phyloP scores from a whole-genome alignment of 257 asterid species.

The Petunia secreta region DNA sequence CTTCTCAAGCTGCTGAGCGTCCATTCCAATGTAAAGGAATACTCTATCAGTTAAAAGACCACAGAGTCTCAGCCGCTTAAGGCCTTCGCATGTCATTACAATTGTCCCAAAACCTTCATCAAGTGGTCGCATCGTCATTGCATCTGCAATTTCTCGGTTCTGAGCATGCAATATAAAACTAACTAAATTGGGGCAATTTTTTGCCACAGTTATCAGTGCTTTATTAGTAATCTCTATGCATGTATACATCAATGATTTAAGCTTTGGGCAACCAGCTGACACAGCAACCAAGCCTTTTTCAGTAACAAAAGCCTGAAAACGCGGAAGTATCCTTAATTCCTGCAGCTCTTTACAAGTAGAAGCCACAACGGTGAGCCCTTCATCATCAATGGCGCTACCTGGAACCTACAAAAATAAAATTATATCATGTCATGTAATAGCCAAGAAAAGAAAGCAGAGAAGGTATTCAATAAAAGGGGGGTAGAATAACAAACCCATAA shows the following conservation, averaged over 20 bases:
- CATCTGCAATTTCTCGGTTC: constrained; percentile 68
- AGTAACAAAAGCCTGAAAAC: constrained; percentile 61
- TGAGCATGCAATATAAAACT: constrained; percentile 70
- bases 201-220: constrained; percentile 55
- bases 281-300: constrained; percentile 77
- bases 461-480: not conserved
- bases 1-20: constrained; percentile 86
- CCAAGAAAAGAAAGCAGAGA: not conserved
- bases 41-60: constrained; percentile 74
- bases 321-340: constrained; percentile 73
- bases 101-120: constrained; percentile 91
- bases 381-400: constrained; percentile 63
- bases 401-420: constrained; percentile 48
- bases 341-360: constrained; percentile 51
- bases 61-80: constrained; percentile 71
- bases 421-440: not conserved
- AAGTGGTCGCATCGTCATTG: constrained; percentile 67
- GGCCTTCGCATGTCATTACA: constrained; percentile 76
- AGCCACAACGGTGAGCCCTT: constrained; percentile 50
- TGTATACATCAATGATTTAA: constrained; percentile 57
- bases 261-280: constrained; percentile 46
- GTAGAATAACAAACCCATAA: constrained; percentile 61
- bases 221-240: constrained; percentile 86
- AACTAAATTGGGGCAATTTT: constrained; percentile 55
- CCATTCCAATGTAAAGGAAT: constrained; percentile 81